These are phyloP conservation scores for Saccharomycopsis sp. DNA, from an alignment of 805 yeast genomes.

Conservation along the genomic window DNA sequence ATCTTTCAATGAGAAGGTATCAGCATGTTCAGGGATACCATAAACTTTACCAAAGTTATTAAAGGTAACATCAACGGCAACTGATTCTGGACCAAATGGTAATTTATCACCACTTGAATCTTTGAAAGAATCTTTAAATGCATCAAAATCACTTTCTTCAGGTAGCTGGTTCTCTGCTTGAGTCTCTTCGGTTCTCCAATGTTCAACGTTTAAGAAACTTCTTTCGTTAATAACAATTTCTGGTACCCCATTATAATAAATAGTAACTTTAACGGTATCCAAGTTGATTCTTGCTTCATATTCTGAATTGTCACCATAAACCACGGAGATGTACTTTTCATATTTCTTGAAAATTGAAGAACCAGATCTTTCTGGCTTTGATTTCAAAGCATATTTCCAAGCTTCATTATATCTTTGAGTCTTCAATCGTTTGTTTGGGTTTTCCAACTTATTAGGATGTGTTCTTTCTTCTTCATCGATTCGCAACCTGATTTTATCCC, in stretches of 20 bases:
- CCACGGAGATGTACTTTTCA: slow-evolving; percentile 20
- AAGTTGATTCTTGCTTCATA: slow-evolving; percentile 38
- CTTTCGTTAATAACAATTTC: slow-evolving; percentile 62
- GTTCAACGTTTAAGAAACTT: slow-evolving; percentile 75
- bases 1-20: slow-evolving; percentile 63
- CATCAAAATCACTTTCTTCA: slow-evolving; percentile 57
- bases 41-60: slow-evolving; percentile 55
- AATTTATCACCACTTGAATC: slow-evolving; percentile 60
- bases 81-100: slow-evolving; percentile 84
- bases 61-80: slow-evolving; percentile 72
- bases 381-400: slow-evolving; percentile 47
- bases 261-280: slow-evolving; percentile 43
- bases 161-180: slow-evolving; percentile 38
- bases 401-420: slow-evolving; percentile 55
- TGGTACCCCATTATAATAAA: slow-evolving; percentile 38
- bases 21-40: slow-evolving; percentile 98
- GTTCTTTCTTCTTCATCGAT: slow-evolving; percentile 55
- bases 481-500: slow-evolving; percentile 52
- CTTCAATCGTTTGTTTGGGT: slow-evolving; percentile 28
- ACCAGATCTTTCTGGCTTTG: slow-evolving; percentile 26
- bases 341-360: slow-evolving; percentile 23
- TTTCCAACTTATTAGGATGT: slow-evolving; percentile 23
- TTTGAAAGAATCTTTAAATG: slow-evolving; percentile 64
- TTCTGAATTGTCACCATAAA: slow-evolving; percentile 35
- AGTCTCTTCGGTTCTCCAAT: slow-evolving; percentile 48